Evolutionary conservation across 202 grass and related monocot genomes (phyloP).

Genomic region (Tripidium arundinaceum): DNA sequence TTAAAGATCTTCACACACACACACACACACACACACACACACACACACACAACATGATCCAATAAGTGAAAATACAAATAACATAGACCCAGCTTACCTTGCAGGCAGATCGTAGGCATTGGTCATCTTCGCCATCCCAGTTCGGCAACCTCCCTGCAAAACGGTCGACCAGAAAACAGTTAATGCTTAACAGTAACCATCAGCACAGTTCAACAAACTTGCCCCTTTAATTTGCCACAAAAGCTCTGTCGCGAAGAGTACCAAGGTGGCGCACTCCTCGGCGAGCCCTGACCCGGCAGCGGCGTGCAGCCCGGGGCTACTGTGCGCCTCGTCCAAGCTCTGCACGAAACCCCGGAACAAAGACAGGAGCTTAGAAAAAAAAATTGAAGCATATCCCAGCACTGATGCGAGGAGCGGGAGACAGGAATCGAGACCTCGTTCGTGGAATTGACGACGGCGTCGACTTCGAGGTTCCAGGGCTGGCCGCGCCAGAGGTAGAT

Average conservation of each 20-base stretch:
- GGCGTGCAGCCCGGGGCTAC: conserved; percentile 63
- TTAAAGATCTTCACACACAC: no score
- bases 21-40: no score
- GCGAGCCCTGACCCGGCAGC: conserved; percentile 62
- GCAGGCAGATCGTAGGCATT: conserved; percentile 80
- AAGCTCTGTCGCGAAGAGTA: no score
- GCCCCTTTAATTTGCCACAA: background rate
- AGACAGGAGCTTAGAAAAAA: background rate
- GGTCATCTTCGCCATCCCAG: conserved; percentile 87
- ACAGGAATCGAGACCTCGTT: conserved; percentile 53
- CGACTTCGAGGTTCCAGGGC: conserved; percentile 81
- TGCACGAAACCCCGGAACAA: conserved; percentile 7
- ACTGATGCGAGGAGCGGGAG: background rate
- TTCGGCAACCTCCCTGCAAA: conserved; percentile 74
- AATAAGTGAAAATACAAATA: conserved; percentile 7
- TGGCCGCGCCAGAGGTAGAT: conserved; percentile 80
- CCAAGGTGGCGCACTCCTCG: conserved; percentile 80
- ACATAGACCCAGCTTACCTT: conserved; percentile 38
- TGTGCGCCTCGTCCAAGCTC: conserved; percentile 89
- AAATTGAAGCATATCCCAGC: background rate
- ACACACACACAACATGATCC: no score
- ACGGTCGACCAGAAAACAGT: background rate
- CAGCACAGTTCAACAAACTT: background rate
- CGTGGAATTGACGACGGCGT: conserved; percentile 85
- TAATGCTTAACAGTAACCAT: background rate